Evolutionary conservation across 345 rosid genomes (phyloP).

Genomic region (Carallia pectinifolia): DNA sequence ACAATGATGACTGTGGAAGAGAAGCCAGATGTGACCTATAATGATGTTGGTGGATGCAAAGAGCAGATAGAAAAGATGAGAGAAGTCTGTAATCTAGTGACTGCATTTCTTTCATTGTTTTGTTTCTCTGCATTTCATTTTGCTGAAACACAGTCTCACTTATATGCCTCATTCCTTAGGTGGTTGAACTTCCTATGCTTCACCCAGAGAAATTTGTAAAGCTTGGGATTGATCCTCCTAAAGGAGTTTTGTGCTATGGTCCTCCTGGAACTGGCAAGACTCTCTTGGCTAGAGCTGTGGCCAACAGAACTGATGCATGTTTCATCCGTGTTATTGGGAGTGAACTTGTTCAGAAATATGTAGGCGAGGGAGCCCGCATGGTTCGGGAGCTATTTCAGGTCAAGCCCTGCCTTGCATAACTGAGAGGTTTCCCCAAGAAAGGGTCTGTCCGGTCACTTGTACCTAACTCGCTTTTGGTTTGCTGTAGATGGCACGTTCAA

Average conservation of each 20-base stretch:
- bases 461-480: neutral
- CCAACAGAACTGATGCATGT: conserved; percentile 96
- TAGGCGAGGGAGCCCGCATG: conserved; percentile 97
- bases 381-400: conserved; percentile 96
- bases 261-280: conserved; percentile 99
- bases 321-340: conserved; percentile 96
- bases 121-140: neutral
- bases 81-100: conserved; percentile 48
- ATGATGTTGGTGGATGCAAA: conserved; percentile 97
- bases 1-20: conserved; percentile 99
- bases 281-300: conserved; percentile 92
- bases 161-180: conserved; percentile 35
- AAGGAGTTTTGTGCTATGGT: conserved; percentile 96
- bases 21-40: conserved; percentile 96
- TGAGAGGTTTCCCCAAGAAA: neutral
- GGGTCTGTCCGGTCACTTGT: neutral
- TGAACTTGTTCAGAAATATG: conserved; percentile 95
- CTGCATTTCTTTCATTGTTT: neutral
- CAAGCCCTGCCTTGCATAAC: conserved; percentile 7
- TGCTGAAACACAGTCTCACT: neutral
- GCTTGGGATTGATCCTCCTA: conserved; percentile 98
- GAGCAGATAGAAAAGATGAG: conserved; percentile 98
- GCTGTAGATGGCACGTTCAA: conserved; percentile 74
- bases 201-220: conserved; percentile 97
- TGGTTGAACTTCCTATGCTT: conserved; percentile 96